A percentile compares a stretch with the other conserved stretches of the same genome.
These are phyloP conservation scores for Pyrenula massariospora DNA, from an alignment of 495 filamentous ascomycete genomes.

Conservation along the genomic window DNA sequence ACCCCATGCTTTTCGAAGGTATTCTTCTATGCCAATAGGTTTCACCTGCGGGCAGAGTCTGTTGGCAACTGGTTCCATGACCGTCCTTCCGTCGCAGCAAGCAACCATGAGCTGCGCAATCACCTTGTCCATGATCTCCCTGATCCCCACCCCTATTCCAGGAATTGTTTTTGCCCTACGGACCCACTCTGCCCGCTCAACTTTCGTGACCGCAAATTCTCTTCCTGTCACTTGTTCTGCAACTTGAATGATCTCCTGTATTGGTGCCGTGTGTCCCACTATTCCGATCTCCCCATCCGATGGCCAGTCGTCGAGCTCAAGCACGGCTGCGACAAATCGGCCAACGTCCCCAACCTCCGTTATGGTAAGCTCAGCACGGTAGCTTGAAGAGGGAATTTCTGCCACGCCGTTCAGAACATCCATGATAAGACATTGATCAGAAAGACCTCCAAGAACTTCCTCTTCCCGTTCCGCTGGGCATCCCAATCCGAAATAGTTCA, in stretches of 20 bases:
- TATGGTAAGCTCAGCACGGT: constrained; percentile 12
- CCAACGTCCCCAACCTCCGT: constrained; percentile 19
- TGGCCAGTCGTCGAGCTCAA: constrained; percentile 11
- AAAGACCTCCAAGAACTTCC: constrained; percentile 11
- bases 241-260: constrained; percentile 9
- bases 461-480: constrained; percentile 3
- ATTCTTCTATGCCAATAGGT: background rate
- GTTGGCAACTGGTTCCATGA: background rate
- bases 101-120: background rate
- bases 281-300: constrained; percentile 21
- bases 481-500: constrained; percentile 24
- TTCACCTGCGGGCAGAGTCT: background rate
- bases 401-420: constrained; percentile 5
- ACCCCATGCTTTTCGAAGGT: background rate
- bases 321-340: constrained; percentile 12
- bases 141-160: background rate
- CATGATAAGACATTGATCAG: constrained; percentile 14
- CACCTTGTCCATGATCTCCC: background rate
- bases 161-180: background rate
- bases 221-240: background rate
- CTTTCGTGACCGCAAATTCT: background rate
- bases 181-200: background rate
- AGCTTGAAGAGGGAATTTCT: constrained; percentile 5
- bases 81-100: background rate
- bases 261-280: constrained; percentile 15